These are phyloP conservation scores for Pisolithus albus DNA, from an alignment of 768 basidiomycete species.

Conservation along the genomic window DNA sequence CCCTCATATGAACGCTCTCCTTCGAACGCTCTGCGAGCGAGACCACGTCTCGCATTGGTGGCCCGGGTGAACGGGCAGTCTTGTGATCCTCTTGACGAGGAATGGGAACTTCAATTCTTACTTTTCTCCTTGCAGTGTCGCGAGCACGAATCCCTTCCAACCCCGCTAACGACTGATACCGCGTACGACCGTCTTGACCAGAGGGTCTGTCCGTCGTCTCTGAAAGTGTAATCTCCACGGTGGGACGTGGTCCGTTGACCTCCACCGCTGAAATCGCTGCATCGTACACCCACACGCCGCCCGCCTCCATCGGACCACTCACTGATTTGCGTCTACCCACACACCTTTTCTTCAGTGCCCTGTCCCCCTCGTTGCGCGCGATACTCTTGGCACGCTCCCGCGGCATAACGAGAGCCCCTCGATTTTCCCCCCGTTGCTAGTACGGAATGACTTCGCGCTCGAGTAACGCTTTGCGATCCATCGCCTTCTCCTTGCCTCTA, in stretches of 20 bases:
- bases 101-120: constrained; percentile 17
- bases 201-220: background rate
- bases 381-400: background rate
- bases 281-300: constrained; percentile 42
- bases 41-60: background rate
- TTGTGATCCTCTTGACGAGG: background rate
- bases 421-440: constrained; percentile 15
- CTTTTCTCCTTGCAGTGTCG: constrained; percentile 6
- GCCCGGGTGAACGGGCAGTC: background rate
- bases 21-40: background rate
- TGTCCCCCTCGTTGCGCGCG: constrained; percentile 11
- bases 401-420: constrained; percentile 1
- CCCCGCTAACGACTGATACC: constrained; percentile 19
- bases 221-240: constrained; percentile 18
- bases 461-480: constrained; percentile 13
- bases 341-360: constrained; percentile 50
- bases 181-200: constrained; percentile 8
- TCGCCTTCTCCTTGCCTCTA: constrained; percentile 10
- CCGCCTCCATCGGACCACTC: constrained; percentile 26
- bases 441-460: constrained; percentile 32
- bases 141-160: constrained; percentile 12
- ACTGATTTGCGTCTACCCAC: constrained; percentile 45
- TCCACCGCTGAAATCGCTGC: constrained; percentile 43
- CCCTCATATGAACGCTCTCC: background rate
- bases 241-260: constrained; percentile 11